Base-by-base conservation (phyloP, 345 rosid species). In the Eucalyptus polyanthemos region DNA sequence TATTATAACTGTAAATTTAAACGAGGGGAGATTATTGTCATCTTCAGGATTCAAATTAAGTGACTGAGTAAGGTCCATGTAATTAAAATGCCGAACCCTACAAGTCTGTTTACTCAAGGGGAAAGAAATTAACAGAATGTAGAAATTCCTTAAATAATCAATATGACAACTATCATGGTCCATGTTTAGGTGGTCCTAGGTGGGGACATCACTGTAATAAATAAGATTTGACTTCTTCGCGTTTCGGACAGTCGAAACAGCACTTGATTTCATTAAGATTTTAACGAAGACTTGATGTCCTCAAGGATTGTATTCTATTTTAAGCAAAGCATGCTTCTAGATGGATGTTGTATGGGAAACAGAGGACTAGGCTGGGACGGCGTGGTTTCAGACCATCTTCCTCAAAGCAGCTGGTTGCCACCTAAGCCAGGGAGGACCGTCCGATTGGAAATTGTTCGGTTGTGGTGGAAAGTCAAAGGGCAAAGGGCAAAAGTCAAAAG, bases 161-260 rank as follows among this genome's bases (percentile, higher is more conserved):
- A 69, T 9, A 16, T 19, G 24, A 5, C 22, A 16, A 7, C 37
- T 0, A 65, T 4, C 3, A 14, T 4, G 19, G 5, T 65, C 0
- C 21, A 14, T 69, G 24, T 69, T 9, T 69, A 11, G 4, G 24
- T 9, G 42, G 7, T 69, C 24, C 80, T 69, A 34, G 40, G 13
- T 17, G 80, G 42, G 12, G 44, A 17, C 80, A 69, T 69, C 12
- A 1, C 24, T 34, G 13, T 17, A 69, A 69, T 69, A 31, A 69
- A 69, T 9, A 8, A 69, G 80, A 17, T 9, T 34, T 34, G 34
- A 31, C 24, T 31, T 16, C 21, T 69, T 69, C 80, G 2, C 44
- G 45, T 22, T 9, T 37, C 24, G 24, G 13, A 9, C 44, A 5
- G 24, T 69, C 80, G 6, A 69, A 69, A 69, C 7, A 34, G 69